Evolutionary conservation across 2,329 filamentous ascomycete species (phyloP).

Genomic region (Cephalotrichum gorgonifer): DNA sequence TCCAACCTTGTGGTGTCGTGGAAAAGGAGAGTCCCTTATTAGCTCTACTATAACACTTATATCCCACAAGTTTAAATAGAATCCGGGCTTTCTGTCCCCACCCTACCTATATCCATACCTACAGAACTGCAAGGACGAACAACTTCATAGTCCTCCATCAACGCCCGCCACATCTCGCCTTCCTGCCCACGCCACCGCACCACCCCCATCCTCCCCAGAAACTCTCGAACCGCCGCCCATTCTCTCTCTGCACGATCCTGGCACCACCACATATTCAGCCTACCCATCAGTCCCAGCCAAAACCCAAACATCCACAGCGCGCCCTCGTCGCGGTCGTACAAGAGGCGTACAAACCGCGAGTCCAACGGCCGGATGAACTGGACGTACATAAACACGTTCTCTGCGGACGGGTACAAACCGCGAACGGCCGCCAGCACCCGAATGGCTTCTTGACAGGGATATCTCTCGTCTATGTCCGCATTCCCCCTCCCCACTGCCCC

Average conservation of each 20-base stretch:
- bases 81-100: too few relatives aligned
- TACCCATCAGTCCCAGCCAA: conserved; percentile 14
- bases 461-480: background rate
- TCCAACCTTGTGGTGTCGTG: too few relatives aligned
- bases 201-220: background rate
- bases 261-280: conserved; percentile 14
- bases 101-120: too few relatives aligned
- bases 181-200: too few relatives aligned
- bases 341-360: conserved; percentile 10
- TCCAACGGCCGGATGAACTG: conserved; percentile 12
- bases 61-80: too few relatives aligned
- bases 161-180: too few relatives aligned
- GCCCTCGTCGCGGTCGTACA: conserved; percentile 10
- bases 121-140: too few relatives aligned
- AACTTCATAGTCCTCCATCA: too few relatives aligned
- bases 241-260: background rate
- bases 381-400: conserved; percentile 12
- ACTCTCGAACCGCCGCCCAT: background rate
- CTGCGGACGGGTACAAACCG: background rate
- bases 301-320: conserved; percentile 15
- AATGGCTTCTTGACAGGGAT: background rate
- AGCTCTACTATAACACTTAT: too few relatives aligned
- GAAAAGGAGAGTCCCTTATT: too few relatives aligned
- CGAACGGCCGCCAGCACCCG: background rate
- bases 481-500: background rate